phyloP scores from a whole-genome alignment of 768 basidiomycete genomes.

The Heimioporus sp. region DNA sequence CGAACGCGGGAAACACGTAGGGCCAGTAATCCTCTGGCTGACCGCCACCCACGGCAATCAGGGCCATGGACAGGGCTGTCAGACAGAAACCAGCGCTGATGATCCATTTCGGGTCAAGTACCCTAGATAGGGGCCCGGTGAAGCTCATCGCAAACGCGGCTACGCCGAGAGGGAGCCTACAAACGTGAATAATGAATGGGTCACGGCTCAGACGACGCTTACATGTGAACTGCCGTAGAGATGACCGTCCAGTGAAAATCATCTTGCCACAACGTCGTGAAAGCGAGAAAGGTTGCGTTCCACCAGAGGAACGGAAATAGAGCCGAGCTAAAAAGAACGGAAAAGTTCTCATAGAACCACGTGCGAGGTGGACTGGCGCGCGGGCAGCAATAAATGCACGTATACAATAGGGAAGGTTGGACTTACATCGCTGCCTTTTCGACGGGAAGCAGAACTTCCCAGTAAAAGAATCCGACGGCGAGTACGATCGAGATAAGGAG shows the following conservation, averaged over 20 bases:
- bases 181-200: constrained; percentile 4
- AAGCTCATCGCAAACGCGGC: constrained; percentile 36
- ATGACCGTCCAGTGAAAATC: constrained; percentile 42
- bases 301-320: constrained; percentile 45
- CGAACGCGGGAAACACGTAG: constrained; percentile 48
- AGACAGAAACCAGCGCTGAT: constrained; percentile 42
- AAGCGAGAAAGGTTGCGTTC: constrained; percentile 32
- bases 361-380: constrained; percentile 37
- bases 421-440: constrained; percentile 43
- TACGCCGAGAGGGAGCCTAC: constrained; percentile 42
- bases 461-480: constrained; percentile 45
- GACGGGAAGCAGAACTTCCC: constrained; percentile 41
- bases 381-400: neutral
- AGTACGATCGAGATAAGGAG: constrained; percentile 45
- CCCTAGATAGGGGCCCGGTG: constrained; percentile 39
- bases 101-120: constrained; percentile 42
- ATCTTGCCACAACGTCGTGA: constrained; percentile 40
- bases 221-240: constrained; percentile 40
- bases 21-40: constrained; percentile 43
- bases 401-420: too few species aligned
- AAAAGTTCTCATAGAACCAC: constrained; percentile 43
- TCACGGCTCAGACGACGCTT: constrained; percentile 1
- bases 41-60: constrained; percentile 44
- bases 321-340: constrained; percentile 35
- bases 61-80: constrained; percentile 36